phyloP scores from a whole-genome alignment of 805 yeast species.

The Ogataea saltuana region DNA sequence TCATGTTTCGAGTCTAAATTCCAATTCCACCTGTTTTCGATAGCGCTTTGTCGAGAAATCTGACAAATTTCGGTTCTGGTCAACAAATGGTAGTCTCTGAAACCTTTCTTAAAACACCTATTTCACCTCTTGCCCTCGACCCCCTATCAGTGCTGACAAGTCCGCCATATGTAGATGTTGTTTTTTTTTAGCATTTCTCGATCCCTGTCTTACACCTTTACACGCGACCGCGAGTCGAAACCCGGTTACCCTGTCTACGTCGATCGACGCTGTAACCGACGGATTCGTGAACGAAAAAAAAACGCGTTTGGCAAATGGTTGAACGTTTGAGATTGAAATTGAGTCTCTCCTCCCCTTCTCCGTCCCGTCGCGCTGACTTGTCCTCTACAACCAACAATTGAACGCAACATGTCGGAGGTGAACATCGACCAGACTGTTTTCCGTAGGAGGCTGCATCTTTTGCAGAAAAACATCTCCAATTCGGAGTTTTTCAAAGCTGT shows the following conservation, averaged over 20 bases:
- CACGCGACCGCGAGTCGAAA: background rate
- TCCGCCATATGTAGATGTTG: slow-evolving; percentile 4
- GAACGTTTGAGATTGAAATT: background rate
- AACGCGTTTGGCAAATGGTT: slow-evolving; percentile 5
- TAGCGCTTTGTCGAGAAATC: too few species aligned
- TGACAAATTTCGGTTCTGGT: too few species aligned
- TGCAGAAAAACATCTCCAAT: slow-evolving; percentile 38
- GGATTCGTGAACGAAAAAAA: background rate
- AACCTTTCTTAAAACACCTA: background rate
- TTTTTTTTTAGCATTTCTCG: slow-evolving; percentile 4
- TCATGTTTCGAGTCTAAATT: slow-evolving; percentile 23
- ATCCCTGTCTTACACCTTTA: background rate
- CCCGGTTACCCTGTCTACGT: slow-evolving; percentile 7
- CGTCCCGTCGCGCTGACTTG: too few species aligned
- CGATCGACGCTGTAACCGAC: slow-evolving; percentile 11
- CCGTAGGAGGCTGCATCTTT: slow-evolving; percentile 50
- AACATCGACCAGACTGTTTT: slow-evolving; percentile 53
- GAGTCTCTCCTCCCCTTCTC: background rate
- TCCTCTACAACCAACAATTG: background rate
- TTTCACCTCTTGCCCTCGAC: slow-evolving; percentile 2
- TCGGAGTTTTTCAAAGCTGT: slow-evolving; percentile 43
- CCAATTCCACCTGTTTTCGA: too few species aligned
- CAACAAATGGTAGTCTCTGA: too few species aligned
- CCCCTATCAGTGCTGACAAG: background rate
- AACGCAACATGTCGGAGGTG: slow-evolving; percentile 53